Evolutionary conservation across 768 basidiomycete species (phyloP), one percentile per base, ranked within the genome.

Genomic region (Albatrellus ellisii): DNA sequence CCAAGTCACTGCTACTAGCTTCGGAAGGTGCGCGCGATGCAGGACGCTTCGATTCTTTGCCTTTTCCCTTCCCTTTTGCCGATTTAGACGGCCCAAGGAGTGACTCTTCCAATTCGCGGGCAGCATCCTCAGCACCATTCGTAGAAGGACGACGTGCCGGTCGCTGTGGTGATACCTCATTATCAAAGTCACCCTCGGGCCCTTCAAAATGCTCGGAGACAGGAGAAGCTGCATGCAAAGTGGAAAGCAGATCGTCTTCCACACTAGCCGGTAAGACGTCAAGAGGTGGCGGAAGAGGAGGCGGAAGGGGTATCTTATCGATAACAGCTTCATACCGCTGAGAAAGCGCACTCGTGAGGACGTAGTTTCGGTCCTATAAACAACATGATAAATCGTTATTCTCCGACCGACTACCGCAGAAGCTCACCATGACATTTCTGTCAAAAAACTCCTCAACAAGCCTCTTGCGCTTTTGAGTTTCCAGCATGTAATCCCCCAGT

Each of bases 381-480:
- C 36, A 51, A 42, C 18, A 37, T 10, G 36, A 29, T 31, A 9
- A 46, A n/a, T n/a, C n/a, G n/a, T n/a, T n/a, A n/a, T n/a, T 36
- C 15, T 40, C 11, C 18, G 24, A 39, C 10, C 15, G 7, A 14
- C 26, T 24, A 8, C 41, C 27, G 42, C 36, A 26, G 41, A 18
- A 6, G 58, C 70, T 57, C 54, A 86, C 84, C 52, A 75, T 61
- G 43, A 76, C 62, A 54, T 70, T 78, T 21, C 69, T 67, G 54
- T 82, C 76, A 50, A 86, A 88, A 67, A 74, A 82, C 36, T 75
- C 70, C 45, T 77, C 78, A 4, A 88, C 72, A 48, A 82, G 78
- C 39, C 71, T 74, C 58, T 77, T 74, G 38, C 84, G 74, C 55
- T 76, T 77, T 54, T 79, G 75, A 5, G 81, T 83, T 52, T 84